Conservation (phyloP, 2,329 filamentous ascomycete species). For the Phyllosticta citribraziliensis region DNA sequence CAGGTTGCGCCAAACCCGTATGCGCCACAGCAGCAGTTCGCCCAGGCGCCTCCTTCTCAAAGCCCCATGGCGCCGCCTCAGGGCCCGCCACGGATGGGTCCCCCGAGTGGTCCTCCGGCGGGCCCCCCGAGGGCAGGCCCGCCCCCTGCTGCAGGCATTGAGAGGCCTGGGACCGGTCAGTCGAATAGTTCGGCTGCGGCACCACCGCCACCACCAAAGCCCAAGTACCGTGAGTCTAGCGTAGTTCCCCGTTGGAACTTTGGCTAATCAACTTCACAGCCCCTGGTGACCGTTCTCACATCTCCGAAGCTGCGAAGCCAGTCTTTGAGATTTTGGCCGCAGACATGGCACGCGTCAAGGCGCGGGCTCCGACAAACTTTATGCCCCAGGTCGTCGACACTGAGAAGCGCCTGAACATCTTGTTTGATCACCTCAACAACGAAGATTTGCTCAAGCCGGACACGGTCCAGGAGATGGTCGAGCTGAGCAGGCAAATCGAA, state of each 20-base stretch:
- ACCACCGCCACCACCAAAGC: conserved; percentile 23
- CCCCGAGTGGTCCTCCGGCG: conserved; percentile 24
- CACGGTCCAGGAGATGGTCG: conserved; percentile 58
- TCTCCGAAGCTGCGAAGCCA: conserved; percentile 63
- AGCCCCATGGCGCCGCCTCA: conserved; percentile 30
- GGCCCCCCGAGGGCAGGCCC: conserved; percentile 31
- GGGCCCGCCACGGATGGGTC: conserved; percentile 36
- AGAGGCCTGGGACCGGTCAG: conserved; percentile 38
- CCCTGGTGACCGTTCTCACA: conserved; percentile 80
- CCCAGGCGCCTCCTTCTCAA: conserved; percentile 20
- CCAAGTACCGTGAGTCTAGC: conserved; percentile 57
- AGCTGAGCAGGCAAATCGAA: conserved; percentile 39
- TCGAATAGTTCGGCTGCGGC: conserved; percentile 40
- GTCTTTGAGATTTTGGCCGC: conserved; percentile 71
- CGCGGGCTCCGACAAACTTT: conserved; percentile 77
- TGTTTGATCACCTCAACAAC: conserved; percentile 98
- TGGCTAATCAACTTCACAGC: conserved; percentile 26
- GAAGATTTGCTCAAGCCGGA: conserved; percentile 76
- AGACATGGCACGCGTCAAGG: conserved; percentile 83
- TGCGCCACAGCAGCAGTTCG: conserved; percentile 18
- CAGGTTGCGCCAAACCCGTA: conserved; percentile 39
- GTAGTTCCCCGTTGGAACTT: neutral
- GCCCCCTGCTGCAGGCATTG: conserved; percentile 18
- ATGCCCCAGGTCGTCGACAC: conserved; percentile 85
- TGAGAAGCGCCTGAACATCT: conserved; percentile 78